Evolutionary conservation across 2,329 filamentous ascomycete species (phyloP).

Genomic region (Sclerotinia glacialis): DNA sequence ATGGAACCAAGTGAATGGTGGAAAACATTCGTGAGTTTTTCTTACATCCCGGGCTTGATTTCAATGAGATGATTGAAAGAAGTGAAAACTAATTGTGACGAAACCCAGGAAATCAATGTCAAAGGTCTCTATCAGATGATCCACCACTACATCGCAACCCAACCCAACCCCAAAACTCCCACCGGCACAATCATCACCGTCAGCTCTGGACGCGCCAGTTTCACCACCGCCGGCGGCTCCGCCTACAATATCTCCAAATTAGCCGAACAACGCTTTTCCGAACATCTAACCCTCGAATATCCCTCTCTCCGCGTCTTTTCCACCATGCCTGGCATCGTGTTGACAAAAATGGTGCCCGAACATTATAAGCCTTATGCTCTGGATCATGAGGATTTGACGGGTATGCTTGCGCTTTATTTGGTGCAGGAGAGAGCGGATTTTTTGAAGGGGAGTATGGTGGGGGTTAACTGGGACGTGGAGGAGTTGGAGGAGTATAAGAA

Average conservation of each 20-base stretch:
- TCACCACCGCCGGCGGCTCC: background rate
- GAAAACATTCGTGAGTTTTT: slow-evolving; percentile 6
- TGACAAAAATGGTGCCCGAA: slow-evolving; percentile 43
- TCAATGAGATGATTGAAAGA: background rate
- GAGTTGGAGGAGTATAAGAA: slow-evolving; percentile 37
- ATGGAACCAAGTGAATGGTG: background rate
- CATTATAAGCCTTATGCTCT: slow-evolving; percentile 39
- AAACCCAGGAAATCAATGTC: slow-evolving; percentile 10
- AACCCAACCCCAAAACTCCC: background rate
- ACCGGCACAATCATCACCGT: slow-evolving; percentile 9
- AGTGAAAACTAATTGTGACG: background rate
- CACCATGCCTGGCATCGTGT: slow-evolving; percentile 49
- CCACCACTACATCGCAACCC: slow-evolving; percentile 6
- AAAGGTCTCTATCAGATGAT: slow-evolving; percentile 18
- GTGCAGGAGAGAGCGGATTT: slow-evolving; percentile 38
- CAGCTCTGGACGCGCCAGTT: background rate
- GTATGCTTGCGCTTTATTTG: slow-evolving; percentile 38
- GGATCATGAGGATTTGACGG: slow-evolving; percentile 39
- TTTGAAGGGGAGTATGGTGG: slow-evolving; percentile 33
- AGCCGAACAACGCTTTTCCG: slow-evolving; percentile 1
- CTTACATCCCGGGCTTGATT: background rate
- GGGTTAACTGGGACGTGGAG: slow-evolving; percentile 42
- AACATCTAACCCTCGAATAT: slow-evolving; percentile 42
- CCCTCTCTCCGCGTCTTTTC: slow-evolving; percentile 44
- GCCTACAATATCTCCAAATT: slow-evolving; percentile 12